phyloP scores from a whole-genome alignment of 768 basidiomycete genomes.

The Candolleomyces eurysporus region DNA sequence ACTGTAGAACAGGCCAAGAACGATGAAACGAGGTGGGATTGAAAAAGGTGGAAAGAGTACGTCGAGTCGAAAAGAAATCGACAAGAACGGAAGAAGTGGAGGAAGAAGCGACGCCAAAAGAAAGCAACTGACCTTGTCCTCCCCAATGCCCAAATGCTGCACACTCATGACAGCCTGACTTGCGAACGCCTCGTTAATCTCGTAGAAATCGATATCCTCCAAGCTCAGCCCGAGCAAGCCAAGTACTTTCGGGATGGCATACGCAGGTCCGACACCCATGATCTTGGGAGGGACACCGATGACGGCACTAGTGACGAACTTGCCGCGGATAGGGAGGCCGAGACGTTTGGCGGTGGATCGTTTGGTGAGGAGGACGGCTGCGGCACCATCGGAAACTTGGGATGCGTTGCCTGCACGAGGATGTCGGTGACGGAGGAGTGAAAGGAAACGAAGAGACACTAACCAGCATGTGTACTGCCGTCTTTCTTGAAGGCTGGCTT shows the following conservation, averaged over 20 bases:
- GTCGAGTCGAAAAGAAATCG: no score
- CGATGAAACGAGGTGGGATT: no score
- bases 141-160: constrained; percentile 59
- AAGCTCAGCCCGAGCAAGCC: constrained; percentile 60
- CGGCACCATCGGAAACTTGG: constrained; percentile 91
- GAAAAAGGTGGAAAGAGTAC: no score
- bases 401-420: constrained; percentile 61
- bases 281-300: constrained; percentile 84
- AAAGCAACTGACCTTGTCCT: no score
- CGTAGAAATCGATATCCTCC: constrained; percentile 84
- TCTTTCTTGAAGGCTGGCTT: constrained; percentile 83
- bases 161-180: constrained; percentile 76
- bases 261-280: constrained; percentile 92
- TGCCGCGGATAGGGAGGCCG: constrained; percentile 84
- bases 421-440: not conserved
- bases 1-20: no score
- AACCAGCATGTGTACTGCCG: constrained; percentile 72
- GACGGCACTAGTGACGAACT: constrained; percentile 67
- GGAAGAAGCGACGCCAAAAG: no score
- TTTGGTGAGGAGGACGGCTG: constrained; percentile 81
- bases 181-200: constrained; percentile 93
- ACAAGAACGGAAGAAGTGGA: no score
- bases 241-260: constrained; percentile 78
- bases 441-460: constrained; percentile 10
- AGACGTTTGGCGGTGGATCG: constrained; percentile 79